Evolutionary conservation across 768 basidiomycete species (phyloP), one percentile per base, ranked within the genome.

Genomic region (Amanita brunnescens): DNA sequence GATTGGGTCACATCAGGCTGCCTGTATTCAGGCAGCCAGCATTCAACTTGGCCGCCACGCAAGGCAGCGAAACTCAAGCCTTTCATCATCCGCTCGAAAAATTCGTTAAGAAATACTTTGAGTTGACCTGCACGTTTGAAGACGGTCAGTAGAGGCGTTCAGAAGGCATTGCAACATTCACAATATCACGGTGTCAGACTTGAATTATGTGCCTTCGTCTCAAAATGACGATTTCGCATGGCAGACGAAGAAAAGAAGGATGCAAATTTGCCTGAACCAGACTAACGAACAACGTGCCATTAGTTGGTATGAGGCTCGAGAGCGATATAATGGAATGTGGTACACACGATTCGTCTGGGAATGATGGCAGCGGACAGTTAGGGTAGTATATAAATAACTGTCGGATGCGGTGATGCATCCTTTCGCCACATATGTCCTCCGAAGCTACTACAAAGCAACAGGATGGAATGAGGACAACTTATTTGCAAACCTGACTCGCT

Each of bases 401-500:
- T 5, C 18, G 5, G 10, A 10, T 30, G 21, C n/a, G 14, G 30
- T 46, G 37, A 90, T 91, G 90, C 86, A 90, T 68, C 86, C 90
- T 5, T 91, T 91, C 61, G 84, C 89, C 34, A 79, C 87, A 12
- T 90, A 91, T 70, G 85, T 97, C 51, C 74, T 97, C 33, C 85
- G 87, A 56, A 85, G 77, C 64, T 97, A 95, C 67, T 93, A 91
- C 73, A 78, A 80, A 57, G 83, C 82, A n/a, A 96, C 91, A 29
- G 89, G 91, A 55, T 98, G 95, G 95, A 93, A 92, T 59, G 91
- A 95, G 63, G 94, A 97, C 67, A 95, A 95, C 61, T 73, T 95
- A 18, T 97, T 91, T 61, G 81, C 87, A 2, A 91, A 94, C 57
- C 60, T 98, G 39, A 96, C 91, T 1, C 81, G 90, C 49, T 88